Evolutionary conservation across 306 rosid genomes (phyloP).

Genomic region (Styphnolobium japonicum): DNA sequence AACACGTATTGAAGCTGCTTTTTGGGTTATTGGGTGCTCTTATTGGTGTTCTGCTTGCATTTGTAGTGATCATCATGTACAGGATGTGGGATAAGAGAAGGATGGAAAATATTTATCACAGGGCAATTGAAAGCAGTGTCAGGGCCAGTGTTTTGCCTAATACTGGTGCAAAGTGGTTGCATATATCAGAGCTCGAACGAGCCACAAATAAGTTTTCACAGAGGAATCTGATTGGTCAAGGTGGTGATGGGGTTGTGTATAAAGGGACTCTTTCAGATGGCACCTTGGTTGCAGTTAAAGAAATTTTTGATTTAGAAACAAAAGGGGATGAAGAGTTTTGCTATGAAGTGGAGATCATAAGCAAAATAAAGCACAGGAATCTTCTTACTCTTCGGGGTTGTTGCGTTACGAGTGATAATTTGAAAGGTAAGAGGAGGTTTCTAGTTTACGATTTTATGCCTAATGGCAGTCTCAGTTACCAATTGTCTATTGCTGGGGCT

Average conservation of each 20-base stretch:
- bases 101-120: constrained; percentile 38
- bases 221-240: constrained; percentile 68
- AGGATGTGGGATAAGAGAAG: constrained; percentile 44
- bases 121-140: constrained; percentile 45
- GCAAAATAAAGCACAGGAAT: constrained; percentile 80
- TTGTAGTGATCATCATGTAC: constrained; percentile 27
- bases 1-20: constrained; percentile 33
- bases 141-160: constrained; percentile 50
- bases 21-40: constrained; percentile 53
- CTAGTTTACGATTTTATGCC: constrained; percentile 76
- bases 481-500: constrained; percentile 36
- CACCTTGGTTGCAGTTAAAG: constrained; percentile 61
- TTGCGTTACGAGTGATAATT: constrained; percentile 60
- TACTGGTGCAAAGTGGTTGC: constrained; percentile 73
- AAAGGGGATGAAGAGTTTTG: constrained; percentile 74
- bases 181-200: constrained; percentile 55
- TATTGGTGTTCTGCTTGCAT: constrained; percentile 38
- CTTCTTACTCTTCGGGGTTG: constrained; percentile 74
- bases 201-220: constrained; percentile 69
- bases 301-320: constrained; percentile 51
- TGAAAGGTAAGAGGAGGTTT: constrained; percentile 63
- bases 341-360: constrained; percentile 74
- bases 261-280: constrained; percentile 71
- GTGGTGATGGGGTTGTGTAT: constrained; percentile 73
- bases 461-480: constrained; percentile 60